A percentile compares a stretch with the other conserved stretches of the same genome.
Conservation (phyloP, 495 filamentous ascomycete genomes). For the Eremomyces bilateralis region DNA sequence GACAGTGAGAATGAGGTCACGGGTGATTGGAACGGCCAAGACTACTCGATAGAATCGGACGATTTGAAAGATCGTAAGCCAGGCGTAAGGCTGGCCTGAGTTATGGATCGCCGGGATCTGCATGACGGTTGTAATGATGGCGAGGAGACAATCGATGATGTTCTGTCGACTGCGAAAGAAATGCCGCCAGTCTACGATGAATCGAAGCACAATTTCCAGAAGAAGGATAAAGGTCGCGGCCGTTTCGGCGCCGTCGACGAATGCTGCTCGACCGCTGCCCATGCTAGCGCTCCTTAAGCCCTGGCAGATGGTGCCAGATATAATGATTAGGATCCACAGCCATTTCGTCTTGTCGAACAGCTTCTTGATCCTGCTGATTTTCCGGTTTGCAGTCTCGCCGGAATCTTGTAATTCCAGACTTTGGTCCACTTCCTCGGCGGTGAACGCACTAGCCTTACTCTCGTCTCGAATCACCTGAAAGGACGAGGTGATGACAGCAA, state of each 20-base stretch:
- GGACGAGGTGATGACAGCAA: constrained; percentile 94
- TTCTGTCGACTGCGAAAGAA: constrained; percentile 57
- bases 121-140: constrained; percentile 61
- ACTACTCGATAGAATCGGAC: constrained; percentile 82
- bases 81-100: constrained; percentile 59
- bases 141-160: constrained; percentile 59
- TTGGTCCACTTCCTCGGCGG: constrained; percentile 39
- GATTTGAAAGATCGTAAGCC: constrained; percentile 87
- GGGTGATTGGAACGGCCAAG: constrained; percentile 65
- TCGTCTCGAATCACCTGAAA: constrained; percentile 98
- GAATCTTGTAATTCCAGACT: constrained; percentile 15
- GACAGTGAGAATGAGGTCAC: constrained; percentile 64
- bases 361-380: constrained; percentile 35
- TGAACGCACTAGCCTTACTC: constrained; percentile 82
- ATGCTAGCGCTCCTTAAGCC: constrained; percentile 55
- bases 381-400: constrained; percentile 17
- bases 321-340: constrained; percentile 66
- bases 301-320: constrained; percentile 53
- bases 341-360: constrained; percentile 49
- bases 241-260: constrained; percentile 44
- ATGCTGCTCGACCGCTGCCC: constrained; percentile 27
- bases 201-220: constrained; percentile 61
- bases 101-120: constrained; percentile 63
- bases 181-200: constrained; percentile 51
- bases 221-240: constrained; percentile 61